Percentiles rank a stretch among this genome's conserved stretches.
These are phyloP conservation scores for Lipomyces spencermartinsiae DNA, from an alignment of 805 yeast genomes.

Conservation along the genomic window DNA sequence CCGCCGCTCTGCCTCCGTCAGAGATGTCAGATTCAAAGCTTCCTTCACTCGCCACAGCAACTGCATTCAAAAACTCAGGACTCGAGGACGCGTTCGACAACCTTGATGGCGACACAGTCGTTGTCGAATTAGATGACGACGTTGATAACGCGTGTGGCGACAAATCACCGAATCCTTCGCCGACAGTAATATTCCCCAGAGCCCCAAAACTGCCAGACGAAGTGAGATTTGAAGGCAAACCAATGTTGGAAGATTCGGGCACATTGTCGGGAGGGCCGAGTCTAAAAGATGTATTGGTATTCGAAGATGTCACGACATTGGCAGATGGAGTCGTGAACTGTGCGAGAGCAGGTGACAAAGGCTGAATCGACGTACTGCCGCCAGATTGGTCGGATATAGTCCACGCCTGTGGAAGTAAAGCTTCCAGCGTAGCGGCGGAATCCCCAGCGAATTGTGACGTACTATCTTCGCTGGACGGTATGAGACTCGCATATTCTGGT, in stretches of 20 bases:
- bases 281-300: not conserved
- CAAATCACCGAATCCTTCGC: not conserved
- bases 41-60: not conserved
- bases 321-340: not conserved
- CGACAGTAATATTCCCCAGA: not conserved
- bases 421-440: not conserved
- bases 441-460: not conserved
- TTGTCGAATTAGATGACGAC: not conserved
- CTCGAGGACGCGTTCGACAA: conserved; percentile 4
- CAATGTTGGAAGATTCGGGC: not conserved
- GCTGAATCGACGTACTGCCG: not conserved
- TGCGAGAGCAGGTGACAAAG: not conserved
- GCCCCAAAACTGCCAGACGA: not conserved
- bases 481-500: conserved; percentile 21
- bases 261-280: not conserved
- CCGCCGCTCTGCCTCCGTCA: not conserved
- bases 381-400: conserved; percentile 2
- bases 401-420: conserved; percentile 9
- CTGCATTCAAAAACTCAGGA: not conserved
- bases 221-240: not conserved
- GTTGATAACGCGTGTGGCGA: not conserved
- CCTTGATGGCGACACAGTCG: conserved; percentile 9
- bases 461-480: not conserved
- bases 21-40: not conserved
- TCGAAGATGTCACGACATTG: not conserved